Percentiles rank a stretch among this genome's conserved stretches.
These are phyloP conservation scores for Leishmania martiniquensis DNA, from an alignment of 208 protist genomes.

Conservation along the genomic window DNA sequence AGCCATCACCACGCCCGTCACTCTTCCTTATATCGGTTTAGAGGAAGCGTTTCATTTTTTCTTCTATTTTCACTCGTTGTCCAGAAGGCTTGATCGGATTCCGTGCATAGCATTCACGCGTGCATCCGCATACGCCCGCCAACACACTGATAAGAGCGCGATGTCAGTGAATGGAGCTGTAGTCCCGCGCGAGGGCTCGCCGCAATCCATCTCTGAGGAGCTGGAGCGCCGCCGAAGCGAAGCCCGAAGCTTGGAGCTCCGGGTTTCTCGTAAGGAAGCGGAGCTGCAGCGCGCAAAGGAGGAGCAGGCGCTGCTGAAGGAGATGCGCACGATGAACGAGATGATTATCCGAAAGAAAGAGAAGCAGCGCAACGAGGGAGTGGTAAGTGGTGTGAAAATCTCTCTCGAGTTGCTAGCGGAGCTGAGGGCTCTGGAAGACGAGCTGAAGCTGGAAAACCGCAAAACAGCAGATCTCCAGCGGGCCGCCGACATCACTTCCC, in stretches of 20 bases:
- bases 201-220: conserved; percentile 36
- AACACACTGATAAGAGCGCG: not conserved
- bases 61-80: not conserved
- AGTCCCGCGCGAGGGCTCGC: conserved; percentile 44
- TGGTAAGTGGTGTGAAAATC: conserved; percentile 50
- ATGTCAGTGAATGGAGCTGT: conserved; percentile 66
- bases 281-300: conserved; percentile 80
- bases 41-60: not conserved
- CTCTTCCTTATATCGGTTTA: not conserved
- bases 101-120: not conserved
- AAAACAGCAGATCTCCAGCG: conserved; percentile 63
- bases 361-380: conserved; percentile 29
- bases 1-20: not conserved
- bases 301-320: conserved; percentile 75
- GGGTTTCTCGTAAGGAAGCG: conserved; percentile 69
- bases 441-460: conserved; percentile 70
- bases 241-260: conserved; percentile 65
- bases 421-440: conserved; percentile 66
- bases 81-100: not conserved
- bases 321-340: conserved; percentile 80
- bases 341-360: conserved; percentile 74
- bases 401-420: conserved; percentile 61
- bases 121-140: not conserved
- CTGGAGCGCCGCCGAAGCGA: conserved; percentile 60
- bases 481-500: conserved; percentile 44